Base-by-base conservation (phyloP, 768 basidiomycete species). In the Collybia nuda region DNA sequence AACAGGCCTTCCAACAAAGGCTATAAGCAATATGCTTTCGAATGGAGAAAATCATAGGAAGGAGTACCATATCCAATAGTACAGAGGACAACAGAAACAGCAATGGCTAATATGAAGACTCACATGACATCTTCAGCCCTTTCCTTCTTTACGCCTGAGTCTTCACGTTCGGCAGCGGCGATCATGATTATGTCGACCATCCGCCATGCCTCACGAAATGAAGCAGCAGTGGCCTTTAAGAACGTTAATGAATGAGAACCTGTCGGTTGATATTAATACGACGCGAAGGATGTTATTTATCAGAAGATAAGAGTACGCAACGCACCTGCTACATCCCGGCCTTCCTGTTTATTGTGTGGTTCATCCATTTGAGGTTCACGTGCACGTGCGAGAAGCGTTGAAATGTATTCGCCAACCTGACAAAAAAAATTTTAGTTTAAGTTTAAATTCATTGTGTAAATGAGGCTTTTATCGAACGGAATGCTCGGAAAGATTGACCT, bases 401-500 rank as follows among this genome's bases (percentile, higher is more conserved):
- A 77, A 55, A 93, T 84, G 56, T 98, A 98, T 67, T 97, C 94
- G 4, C 85, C 85, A 40, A 97, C 78, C 92, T 93, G 59, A 89
- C 57, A 21, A 28, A 35, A 4, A 40, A n/a, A n/a, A n/a, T n/a
- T n/a, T n/a, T n/a, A n/a, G n/a, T n/a, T n/a, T n/a, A n/a, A n/a
- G n/a, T n/a, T n/a, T n/a, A n/a, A n/a, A n/a, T n/a, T n/a, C n/a
- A 36, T 17, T 18, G 11, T 41, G 35, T 36, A 36, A 3, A 54
- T 42, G 48, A 57, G 18, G 14, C 1, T 1, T 17, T 9, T 28
- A 7, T n/a, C n/a, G n/a, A n/a, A n/a, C n/a, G n/a, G n/a, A n/a
- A n/a, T n/a, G n/a, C n/a, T n/a, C n/a, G n/a, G n/a, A n/a, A n/a
- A n/a, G n/a, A n/a, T n/a, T n/a, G n/a, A n/a, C n/a, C n/a, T n/a